Conservation (phyloP, 1,139 yeast genomes). For the Hansenula anomala region DNA sequence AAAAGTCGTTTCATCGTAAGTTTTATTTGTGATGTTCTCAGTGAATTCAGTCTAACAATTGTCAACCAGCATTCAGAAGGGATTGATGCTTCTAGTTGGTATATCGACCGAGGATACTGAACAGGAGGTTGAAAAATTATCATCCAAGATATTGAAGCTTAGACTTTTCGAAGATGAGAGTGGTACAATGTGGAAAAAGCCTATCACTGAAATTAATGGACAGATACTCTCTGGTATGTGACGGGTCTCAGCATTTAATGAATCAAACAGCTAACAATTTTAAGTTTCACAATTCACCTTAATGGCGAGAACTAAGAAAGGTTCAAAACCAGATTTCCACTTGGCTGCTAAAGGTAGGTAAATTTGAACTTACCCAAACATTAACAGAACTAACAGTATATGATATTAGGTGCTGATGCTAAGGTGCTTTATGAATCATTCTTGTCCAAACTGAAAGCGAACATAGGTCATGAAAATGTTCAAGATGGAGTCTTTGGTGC, state of each 20-base stretch:
- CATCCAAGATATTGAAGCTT: conserved; percentile 60
- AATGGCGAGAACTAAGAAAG: conserved; percentile 78
- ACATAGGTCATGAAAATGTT: conserved; percentile 59
- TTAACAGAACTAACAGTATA: no score
- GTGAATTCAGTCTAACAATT: no score
- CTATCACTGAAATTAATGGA: conserved; percentile 46
- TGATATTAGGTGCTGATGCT: conserved; percentile 64
- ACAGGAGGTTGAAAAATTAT: conserved; percentile 64
- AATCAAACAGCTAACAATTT: conserved; percentile 20
- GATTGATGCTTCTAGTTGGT: conserved; percentile 80
- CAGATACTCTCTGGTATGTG: conserved; percentile 45
- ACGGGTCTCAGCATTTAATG: conserved; percentile 1
- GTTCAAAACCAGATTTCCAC: conserved; percentile 92
- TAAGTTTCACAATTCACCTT: conserved; percentile 88
- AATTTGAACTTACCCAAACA: no score
- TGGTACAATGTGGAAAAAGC: conserved; percentile 58
- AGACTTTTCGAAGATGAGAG: conserved; percentile 68
- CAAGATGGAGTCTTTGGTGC: conserved; percentile 92
- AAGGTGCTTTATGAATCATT: conserved; percentile 61
- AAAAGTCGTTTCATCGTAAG: conserved; percentile 63
- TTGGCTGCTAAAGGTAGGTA: conserved; percentile 66
- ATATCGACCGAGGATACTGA: conserved; percentile 70
- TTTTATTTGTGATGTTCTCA: conserved; percentile 15
- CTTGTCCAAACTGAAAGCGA: conserved; percentile 40
- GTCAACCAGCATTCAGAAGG: conserved; percentile 47